phyloP scores from a whole-genome alignment of 805 yeast genomes.

The Hermanozyma aechmeae region DNA sequence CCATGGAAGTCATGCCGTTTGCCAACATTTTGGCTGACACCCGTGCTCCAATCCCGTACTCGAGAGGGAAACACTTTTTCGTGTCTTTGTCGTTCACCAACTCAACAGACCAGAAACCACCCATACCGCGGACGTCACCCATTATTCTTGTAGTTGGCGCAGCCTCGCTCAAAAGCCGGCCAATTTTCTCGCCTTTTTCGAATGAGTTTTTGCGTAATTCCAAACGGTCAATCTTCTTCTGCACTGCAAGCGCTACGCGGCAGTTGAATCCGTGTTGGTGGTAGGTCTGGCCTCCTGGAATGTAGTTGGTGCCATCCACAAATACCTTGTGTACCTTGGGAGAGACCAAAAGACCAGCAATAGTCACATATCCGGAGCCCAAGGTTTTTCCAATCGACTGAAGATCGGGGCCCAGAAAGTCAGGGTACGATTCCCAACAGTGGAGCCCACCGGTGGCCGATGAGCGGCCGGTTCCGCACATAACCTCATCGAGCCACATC shows the following conservation, averaged over 20 bases:
- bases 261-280: slow-evolving; percentile 11
- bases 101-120: slow-evolving; percentile 52
- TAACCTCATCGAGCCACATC: slow-evolving; percentile 45
- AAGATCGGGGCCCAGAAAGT: slow-evolving; percentile 8
- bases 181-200: slow-evolving; percentile 5
- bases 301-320: slow-evolving; percentile 6
- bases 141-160: slow-evolving; percentile 14
- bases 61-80: slow-evolving; percentile 37
- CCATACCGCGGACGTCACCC: slow-evolving; percentile 57
- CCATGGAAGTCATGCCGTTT: slow-evolving; percentile 43
- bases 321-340: slow-evolving; percentile 8
- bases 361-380: slow-evolving; percentile 9
- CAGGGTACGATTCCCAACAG: slow-evolving; percentile 40
- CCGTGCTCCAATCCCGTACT: slow-evolving; percentile 25
- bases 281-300: slow-evolving; percentile 9
- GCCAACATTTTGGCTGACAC: slow-evolving; percentile 25
- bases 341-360: slow-evolving; percentile 9
- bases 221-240: slow-evolving; percentile 8
- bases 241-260: slow-evolving; percentile 9
- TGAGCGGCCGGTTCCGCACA: slow-evolving; percentile 48
- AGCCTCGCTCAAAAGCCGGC: slow-evolving; percentile 3
- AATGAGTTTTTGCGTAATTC: slow-evolving; percentile 7
- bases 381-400: slow-evolving; percentile 10
- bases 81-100: slow-evolving; percentile 44
- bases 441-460: slow-evolving; percentile 32